Evolutionary conservation across 805 yeast species (phyloP).

Genomic region (Metschnikowia rubicola): DNA sequence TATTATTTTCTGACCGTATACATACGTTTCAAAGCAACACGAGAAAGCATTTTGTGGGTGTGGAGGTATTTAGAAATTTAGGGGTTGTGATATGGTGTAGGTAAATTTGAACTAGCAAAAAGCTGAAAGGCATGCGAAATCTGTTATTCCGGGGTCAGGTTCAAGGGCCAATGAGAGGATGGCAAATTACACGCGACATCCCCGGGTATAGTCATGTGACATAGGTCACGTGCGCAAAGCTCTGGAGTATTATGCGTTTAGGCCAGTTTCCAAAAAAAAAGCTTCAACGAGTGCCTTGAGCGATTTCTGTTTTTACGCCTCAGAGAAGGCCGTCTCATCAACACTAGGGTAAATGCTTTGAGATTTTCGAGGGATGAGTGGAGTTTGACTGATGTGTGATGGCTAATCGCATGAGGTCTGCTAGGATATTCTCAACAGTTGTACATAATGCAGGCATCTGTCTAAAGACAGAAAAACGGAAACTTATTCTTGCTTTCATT

Average conservation of each 20-base stretch:
- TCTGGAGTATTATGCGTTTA: not conserved
- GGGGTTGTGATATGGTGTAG: not conserved
- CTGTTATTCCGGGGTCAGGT: slow-evolving; percentile 5
- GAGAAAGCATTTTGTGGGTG: slow-evolving; percentile 17
- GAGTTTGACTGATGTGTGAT: no score
- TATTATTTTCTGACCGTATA: not conserved
- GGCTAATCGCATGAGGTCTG: no score
- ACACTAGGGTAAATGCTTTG: no score
- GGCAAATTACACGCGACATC: slow-evolving; percentile 5
- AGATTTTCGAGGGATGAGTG: no score
- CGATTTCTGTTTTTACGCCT: no score
- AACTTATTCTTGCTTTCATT: no score
- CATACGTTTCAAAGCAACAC: slow-evolving; percentile 23
- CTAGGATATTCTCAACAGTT: no score
- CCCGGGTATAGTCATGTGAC: slow-evolving; percentile 1
- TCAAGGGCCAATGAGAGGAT: slow-evolving; percentile 7
- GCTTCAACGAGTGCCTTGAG: not conserved
- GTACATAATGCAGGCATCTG: no score
- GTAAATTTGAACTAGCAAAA: not conserved
- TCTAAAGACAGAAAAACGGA: no score
- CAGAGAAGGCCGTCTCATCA: no score
- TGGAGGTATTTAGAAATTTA: not conserved
- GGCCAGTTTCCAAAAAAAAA: not conserved
- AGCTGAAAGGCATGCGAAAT: not conserved
- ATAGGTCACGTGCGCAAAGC: not conserved